phyloP scores from a whole-genome alignment of 2,329 filamentous ascomycete genomes.

The Botrytis galanthina region DNA sequence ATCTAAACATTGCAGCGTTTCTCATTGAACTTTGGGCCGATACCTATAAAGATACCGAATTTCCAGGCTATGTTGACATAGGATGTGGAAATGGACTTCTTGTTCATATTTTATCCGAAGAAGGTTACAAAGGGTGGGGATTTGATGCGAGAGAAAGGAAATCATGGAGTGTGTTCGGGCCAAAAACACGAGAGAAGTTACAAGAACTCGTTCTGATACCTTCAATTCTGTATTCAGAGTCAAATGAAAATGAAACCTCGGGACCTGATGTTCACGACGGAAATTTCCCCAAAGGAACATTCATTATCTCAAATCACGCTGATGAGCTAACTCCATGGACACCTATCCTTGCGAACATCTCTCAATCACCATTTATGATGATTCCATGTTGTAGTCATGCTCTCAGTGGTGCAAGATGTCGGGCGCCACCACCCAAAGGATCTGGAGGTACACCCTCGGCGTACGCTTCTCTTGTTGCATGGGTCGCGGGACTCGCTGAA shows the following conservation, averaged over 20 bases:
- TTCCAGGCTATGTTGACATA: conserved; percentile 92
- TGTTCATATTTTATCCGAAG: conserved; percentile 74
- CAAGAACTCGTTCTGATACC: conserved; percentile 62
- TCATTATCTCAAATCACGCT: conserved; percentile 95
- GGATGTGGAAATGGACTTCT: conserved; percentile 94
- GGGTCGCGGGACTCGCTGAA: conserved; percentile 66
- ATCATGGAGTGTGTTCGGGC: conserved; percentile 75
- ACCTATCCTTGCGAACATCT: conserved; percentile 76
- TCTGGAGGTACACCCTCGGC: conserved; percentile 54
- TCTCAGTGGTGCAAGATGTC: conserved; percentile 71
- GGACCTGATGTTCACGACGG: conserved; percentile 53
- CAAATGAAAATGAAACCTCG: conserved; percentile 30
- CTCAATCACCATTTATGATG: conserved; percentile 77
- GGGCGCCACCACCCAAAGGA: conserved; percentile 56
- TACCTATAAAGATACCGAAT: conserved; percentile 65
- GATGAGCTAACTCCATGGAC: conserved; percentile 97
- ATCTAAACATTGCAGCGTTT: conserved; percentile 86
- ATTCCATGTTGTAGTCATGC: conserved; percentile 96
- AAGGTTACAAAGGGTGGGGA: conserved; percentile 84
- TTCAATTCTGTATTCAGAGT: conserved; percentile 29
- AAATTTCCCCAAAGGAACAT: conserved; percentile 69
- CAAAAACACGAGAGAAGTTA: conserved; percentile 48
- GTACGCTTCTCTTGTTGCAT: conserved; percentile 80
- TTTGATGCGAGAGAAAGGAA: conserved; percentile 87
- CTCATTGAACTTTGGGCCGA: conserved; percentile 86